phyloP scores from a whole-genome alignment of 257 asterid species.

The Salvia hispanica region DNA sequence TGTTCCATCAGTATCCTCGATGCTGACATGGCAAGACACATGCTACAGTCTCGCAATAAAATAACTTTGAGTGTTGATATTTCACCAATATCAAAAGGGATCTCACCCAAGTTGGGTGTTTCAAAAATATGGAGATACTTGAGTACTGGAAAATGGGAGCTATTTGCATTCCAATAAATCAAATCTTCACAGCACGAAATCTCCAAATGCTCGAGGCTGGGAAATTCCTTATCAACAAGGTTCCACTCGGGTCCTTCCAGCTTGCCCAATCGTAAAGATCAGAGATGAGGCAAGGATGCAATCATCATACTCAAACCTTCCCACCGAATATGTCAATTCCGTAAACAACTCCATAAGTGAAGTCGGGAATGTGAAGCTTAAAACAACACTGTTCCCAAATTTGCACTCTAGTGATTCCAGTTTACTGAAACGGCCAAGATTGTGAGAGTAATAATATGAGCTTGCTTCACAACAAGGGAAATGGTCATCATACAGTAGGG shows the following conservation, averaged over 20 bases:
- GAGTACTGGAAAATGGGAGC: background rate
- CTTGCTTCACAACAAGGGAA: background rate
- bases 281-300: conserved; percentile 12
- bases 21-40: background rate
- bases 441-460: too few species aligned
- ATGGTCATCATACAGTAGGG: background rate
- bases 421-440: background rate
- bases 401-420: conserved; percentile 3
- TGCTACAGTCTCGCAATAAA: background rate
- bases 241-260: conserved; percentile 2
- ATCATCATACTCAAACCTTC: background rate
- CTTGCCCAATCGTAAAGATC: background rate
- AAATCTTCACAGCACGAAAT: background rate
- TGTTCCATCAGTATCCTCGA: conserved; percentile 18
- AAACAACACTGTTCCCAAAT: background rate
- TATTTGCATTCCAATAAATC: conserved; percentile 17
- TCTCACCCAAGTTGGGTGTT: background rate
- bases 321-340: background rate
- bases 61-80: conserved; percentile 22
- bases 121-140: background rate
- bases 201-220: background rate
- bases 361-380: conserved; percentile 1
- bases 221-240: conserved; percentile 22
- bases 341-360: conserved; percentile 16
- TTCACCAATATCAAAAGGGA: conserved; percentile 27